Percentiles rank a stretch among this genome's conserved stretches.
Conservation (phyloP, 805 yeast genomes). For the Clavispora asparagi region DNA sequence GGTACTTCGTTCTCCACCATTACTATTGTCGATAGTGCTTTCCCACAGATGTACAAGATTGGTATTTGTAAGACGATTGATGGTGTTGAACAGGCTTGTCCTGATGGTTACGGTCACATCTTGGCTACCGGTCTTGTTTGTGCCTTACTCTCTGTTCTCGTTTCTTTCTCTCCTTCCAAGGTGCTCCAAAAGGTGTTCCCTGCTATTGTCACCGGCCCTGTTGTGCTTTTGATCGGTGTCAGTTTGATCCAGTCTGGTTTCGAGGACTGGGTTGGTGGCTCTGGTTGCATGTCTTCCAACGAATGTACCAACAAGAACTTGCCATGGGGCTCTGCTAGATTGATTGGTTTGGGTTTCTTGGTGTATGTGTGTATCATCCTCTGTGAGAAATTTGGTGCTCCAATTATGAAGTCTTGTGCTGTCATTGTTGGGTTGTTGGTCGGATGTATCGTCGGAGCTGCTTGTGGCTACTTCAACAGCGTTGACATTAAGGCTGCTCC, state of each 20-base stretch:
- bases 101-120: conserved; percentile 85
- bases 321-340: conserved; percentile 83
- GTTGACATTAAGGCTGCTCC: conserved; percentile 64
- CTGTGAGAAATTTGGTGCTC: conserved; percentile 86
- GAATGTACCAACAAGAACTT: conserved; percentile 19
- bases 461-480: conserved; percentile 71
- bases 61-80: conserved; percentile 62
- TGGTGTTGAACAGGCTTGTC: conserved; percentile 73
- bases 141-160: conserved; percentile 63
- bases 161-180: conserved; percentile 76
- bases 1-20: conserved; percentile 91
- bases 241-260: conserved; percentile 67
- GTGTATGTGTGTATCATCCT: conserved; percentile 71
- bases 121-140: conserved; percentile 77
- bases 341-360: conserved; percentile 80
- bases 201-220: conserved; percentile 90
- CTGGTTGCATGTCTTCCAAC: conserved; percentile 46
- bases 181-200: conserved; percentile 73
- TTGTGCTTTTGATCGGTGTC: conserved; percentile 78
- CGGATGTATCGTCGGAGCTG: conserved; percentile 92
- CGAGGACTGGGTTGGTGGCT: conserved; percentile 84
- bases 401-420: conserved; percentile 92
- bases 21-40: conserved; percentile 66
- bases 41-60: conserved; percentile 72
- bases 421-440: conserved; percentile 79